phyloP scores from a whole-genome alignment of 2,329 filamentous ascomycete species.

The Calonectria hongkongensis region DNA sequence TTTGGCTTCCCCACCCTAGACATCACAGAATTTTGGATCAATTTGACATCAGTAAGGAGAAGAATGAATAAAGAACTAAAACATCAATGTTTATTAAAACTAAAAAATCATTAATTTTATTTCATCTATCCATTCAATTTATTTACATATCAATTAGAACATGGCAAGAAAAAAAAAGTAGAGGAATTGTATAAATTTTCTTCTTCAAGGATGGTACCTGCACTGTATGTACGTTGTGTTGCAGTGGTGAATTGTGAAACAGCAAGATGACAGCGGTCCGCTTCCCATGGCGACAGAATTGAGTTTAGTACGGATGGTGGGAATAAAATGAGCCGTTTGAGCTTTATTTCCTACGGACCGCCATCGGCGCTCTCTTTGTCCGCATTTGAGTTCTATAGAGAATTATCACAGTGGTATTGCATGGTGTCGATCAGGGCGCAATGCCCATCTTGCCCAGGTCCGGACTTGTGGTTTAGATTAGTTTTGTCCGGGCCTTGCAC shows the following conservation, averaged over 20 bases:
- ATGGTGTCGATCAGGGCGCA: neutral
- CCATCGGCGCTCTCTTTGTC: neutral
- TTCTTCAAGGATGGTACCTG: too few species aligned
- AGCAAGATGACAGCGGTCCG: neutral
- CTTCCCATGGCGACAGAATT: neutral
- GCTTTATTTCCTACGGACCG: constrained; percentile 10
- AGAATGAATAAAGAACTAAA: too few species aligned
- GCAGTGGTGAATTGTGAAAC: neutral
- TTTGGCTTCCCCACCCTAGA: neutral
- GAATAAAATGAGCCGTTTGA: neutral
- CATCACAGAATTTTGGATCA: too few species aligned
- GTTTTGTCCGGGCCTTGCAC: neutral
- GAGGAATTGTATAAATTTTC: too few species aligned
- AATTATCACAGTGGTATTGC: constrained; percentile 2
- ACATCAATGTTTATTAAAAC: too few species aligned
- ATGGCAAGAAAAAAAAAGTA: too few species aligned
- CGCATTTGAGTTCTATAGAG: neutral
- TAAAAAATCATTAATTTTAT: too few species aligned
- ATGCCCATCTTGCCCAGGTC: neutral
- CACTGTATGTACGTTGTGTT: too few species aligned
- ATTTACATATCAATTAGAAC: too few species aligned
- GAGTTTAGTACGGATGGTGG: neutral
- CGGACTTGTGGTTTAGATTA: neutral
- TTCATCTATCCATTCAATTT: too few species aligned
- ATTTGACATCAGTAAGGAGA: too few species aligned